A percentile compares a stretch with the other conserved stretches of the same genome.
phyloP scores from a whole-genome alignment of 1,284 basidiomycete genomes.

The Grifola frondosa region DNA sequence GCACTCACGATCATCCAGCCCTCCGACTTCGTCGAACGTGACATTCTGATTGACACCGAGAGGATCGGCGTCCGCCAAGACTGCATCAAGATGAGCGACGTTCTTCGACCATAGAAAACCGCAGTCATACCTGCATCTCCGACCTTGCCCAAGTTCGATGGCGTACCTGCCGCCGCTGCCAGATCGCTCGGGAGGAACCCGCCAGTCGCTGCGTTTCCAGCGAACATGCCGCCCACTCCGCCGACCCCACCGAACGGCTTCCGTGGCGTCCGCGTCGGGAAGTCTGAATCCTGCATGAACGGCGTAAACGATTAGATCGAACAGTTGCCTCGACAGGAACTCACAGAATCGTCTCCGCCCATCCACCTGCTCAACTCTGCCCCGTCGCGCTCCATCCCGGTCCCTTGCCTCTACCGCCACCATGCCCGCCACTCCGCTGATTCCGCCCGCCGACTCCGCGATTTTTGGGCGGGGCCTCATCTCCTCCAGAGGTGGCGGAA shows the following conservation, averaged over 20 bases:
- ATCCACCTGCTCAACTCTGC: slow-evolving; percentile 75
- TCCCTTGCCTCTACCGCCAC: slow-evolving; percentile 41
- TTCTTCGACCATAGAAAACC: slow-evolving; percentile 5
- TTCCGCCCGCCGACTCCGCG: slow-evolving; percentile 24
- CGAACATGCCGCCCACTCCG: slow-evolving; percentile 48
- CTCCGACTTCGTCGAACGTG: slow-evolving; percentile 97
- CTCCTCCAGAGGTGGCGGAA: slow-evolving; percentile 74
- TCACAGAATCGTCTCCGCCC: slow-evolving; percentile 73
- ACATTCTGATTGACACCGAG: slow-evolving; percentile 92
- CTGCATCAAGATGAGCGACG: slow-evolving; percentile 37
- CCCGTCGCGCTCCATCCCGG: slow-evolving; percentile 77
- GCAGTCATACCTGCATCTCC: slow-evolving; percentile 63
- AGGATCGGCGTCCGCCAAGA: slow-evolving; percentile 95
- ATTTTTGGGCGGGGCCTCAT: slow-evolving; percentile 47
- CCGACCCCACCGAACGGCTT: slow-evolving; percentile 55
- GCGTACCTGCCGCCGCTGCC: slow-evolving; percentile 64
- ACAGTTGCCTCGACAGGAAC: no score
- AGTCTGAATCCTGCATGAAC: slow-evolving; percentile 62
- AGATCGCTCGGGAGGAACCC: slow-evolving; percentile 61
- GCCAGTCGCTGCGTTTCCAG: slow-evolving; percentile 49
- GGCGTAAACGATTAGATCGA: not conserved
- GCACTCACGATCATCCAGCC: slow-evolving; percentile 85
- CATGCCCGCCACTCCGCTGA: slow-evolving; percentile 32
- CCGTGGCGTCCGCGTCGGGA: slow-evolving; percentile 60
- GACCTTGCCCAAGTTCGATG: slow-evolving; percentile 81